Base-by-base conservation (phyloP, 1,139 yeast genomes). In the Lipomyces yarrowii region DNA sequence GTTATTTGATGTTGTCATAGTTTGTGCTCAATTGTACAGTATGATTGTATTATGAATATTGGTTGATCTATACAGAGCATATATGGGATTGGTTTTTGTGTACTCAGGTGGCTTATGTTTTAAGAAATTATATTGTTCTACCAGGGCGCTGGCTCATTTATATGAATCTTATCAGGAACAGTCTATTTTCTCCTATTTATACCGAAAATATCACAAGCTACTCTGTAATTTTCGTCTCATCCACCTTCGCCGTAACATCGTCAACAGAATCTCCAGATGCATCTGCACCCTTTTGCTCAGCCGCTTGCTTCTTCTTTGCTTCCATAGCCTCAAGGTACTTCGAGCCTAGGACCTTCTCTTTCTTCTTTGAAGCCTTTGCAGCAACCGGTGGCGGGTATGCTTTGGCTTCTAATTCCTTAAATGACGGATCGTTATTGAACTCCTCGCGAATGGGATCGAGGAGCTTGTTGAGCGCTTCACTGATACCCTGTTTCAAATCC, bases 401-500 rank as follows among this genome's bases (percentile, higher is more conserved):
- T 74, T 87, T 84, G 30, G 79, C 82, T 75, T 85, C 87, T 55
- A 93, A 87, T 68, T 86, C 89, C 78, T 86, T 90, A 81, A 90
- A 92, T 72, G 90, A 97, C 59, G 84, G 81, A 75, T 82, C 85
- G 54, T 79, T 78, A 30, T 80, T 83, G 75, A 82, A 91, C 67
- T 86, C 92, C 67, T 85, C 87, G 77, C 93, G 88, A 67, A 96
- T 87, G 64, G 99, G 99, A 15, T 86, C 93, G 73, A 96, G 84
- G 67, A 96, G 83, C 59, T 78, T 86, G 76, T 91, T 89, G 74
- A 96, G 89, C 61, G 88, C 89, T 73, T 88, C 96, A 61, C 96
- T 83, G 64, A 94, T 94, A 78, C 99, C 99, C 11, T 88, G 80
- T 80, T 96, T 96, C 79, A 96, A 86, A 78, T 96, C 99, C 56